Evolutionary conservation across 768 basidiomycete genomes (phyloP).

Genomic region (Mycena epipterygia): DNA sequence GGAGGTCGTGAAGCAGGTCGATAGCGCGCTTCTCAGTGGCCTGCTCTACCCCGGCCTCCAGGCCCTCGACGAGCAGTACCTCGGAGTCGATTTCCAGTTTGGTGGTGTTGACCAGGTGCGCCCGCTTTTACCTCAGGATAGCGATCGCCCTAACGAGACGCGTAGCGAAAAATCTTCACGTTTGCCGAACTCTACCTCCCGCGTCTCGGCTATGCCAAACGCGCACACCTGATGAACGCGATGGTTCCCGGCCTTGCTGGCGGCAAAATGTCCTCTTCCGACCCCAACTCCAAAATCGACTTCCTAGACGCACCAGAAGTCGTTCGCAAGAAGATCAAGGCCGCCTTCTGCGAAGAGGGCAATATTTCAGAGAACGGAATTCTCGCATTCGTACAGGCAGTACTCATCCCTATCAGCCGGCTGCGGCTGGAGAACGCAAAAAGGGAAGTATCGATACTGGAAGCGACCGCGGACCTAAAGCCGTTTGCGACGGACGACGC

Average conservation of each 20-base stretch:
- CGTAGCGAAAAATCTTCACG: constrained; percentile 74
- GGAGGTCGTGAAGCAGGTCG: constrained; percentile 98
- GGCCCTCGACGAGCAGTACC: constrained; percentile 97
- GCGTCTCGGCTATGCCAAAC: constrained; percentile 91
- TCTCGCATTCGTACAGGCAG: constrained; percentile 86
- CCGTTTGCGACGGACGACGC: constrained; percentile 79
- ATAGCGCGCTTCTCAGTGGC: constrained; percentile 91
- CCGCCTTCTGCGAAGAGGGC: constrained; percentile 95
- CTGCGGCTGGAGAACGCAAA: constrained; percentile 71
- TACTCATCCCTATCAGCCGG: constrained; percentile 89
- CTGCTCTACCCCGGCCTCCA: constrained; percentile 97
- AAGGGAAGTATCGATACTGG: constrained; percentile 64
- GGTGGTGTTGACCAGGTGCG: constrained; percentile 96
- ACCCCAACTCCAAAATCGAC: constrained; percentile 98
- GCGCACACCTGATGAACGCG: constrained; percentile 97
- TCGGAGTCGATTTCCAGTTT: constrained; percentile 97
- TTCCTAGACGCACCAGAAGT: constrained; percentile 90
- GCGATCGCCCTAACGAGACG: neutral
- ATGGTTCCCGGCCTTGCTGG: constrained; percentile 97
- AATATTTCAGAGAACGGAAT: constrained; percentile 91
- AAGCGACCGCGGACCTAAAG: constrained; percentile 63
- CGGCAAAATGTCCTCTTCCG: constrained; percentile 98
- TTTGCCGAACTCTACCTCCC: constrained; percentile 98
- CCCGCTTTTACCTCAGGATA: neutral
- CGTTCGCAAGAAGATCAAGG: constrained; percentile 90